Conservation (phyloP, 306 rosid species). For the Ochetophila trinervis region DNA sequence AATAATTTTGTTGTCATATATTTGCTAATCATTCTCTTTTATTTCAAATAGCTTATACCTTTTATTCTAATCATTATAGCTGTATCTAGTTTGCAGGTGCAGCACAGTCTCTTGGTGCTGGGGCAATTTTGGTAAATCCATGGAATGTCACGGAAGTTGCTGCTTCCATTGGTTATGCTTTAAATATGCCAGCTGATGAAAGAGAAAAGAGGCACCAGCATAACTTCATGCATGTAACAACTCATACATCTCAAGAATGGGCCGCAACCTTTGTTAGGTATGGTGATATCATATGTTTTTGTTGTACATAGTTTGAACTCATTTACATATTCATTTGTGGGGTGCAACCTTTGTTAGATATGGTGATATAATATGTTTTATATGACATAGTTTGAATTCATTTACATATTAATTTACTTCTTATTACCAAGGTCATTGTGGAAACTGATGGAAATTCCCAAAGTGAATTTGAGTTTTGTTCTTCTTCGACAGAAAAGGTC, state of each 20-base stretch:
- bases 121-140: slow-evolving; percentile 93
- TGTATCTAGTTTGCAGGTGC: slow-evolving; percentile 90
- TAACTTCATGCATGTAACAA: slow-evolving; percentile 87
- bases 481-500: not conserved
- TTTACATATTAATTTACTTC: not conserved
- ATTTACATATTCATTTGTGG: slow-evolving; percentile 39
- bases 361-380: slow-evolving; percentile 14
- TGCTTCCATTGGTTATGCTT: slow-evolving; percentile 83
- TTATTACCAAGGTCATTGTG: not conserved
- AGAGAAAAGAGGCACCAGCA: slow-evolving; percentile 90
- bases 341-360: slow-evolving; percentile 97
- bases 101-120: slow-evolving; percentile 98
- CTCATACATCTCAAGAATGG: slow-evolving; percentile 98
- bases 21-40: not conserved
- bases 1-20: not conserved
- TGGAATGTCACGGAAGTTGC: slow-evolving; percentile 96
- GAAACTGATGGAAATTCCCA: not conserved
- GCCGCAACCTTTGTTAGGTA: slow-evolving; percentile 98
- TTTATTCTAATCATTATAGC: slow-evolving; percentile 18
- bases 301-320: slow-evolving; percentile 2
- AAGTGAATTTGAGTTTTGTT: not conserved
- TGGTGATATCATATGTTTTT: slow-evolving; percentile 16
- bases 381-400: not conserved
- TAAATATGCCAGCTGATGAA: slow-evolving; percentile 89
- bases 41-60: not conserved